Evolutionary conservation across 176 grass and related monocot species (phyloP).

Genomic region (Tillandsia leiboldiana): DNA sequence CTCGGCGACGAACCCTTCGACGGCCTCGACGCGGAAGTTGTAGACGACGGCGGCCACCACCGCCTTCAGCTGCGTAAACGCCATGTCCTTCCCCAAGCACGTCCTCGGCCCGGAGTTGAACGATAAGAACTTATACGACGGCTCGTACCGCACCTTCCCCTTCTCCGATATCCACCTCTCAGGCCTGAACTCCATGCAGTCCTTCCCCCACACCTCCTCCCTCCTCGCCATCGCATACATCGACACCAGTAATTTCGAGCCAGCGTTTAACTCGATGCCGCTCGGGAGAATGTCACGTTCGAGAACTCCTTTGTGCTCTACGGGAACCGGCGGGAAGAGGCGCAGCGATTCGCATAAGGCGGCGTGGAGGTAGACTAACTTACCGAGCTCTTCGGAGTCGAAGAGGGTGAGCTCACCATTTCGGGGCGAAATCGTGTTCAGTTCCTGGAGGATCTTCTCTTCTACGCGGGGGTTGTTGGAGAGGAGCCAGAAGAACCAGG

Average conservation of each 20-base stretch:
- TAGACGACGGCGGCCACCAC: conserved; percentile 41
- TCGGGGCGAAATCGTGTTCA: conserved; percentile 16
- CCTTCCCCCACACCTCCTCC: conserved; percentile 69
- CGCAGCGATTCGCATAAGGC: conserved; percentile 60
- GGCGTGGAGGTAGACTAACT: conserved; percentile 56
- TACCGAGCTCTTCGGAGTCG: conserved; percentile 34
- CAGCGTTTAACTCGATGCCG: conserved; percentile 31
- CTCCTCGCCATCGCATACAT: conserved; percentile 62
- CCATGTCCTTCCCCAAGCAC: conserved; percentile 82
- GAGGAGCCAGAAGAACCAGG: conserved; percentile 77
- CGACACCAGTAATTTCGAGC: conserved; percentile 47
- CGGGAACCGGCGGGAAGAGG: conserved; percentile 65
- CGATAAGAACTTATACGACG: conserved; percentile 73
- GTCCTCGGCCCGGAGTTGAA: conserved; percentile 77
- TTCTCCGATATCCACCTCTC: conserved; percentile 57
- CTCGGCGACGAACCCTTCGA: conserved; percentile 41
- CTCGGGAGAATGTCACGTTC: conserved; percentile 56
- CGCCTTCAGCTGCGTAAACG: conserved; percentile 67
- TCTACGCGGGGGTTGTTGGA: conserved; percentile 46
- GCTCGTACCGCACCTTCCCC: conserved; percentile 51
- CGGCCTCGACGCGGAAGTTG: conserved; percentile 50
- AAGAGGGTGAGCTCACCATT: conserved; percentile 26
- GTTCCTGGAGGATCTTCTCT: conserved; percentile 46
- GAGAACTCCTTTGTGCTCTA: conserved; percentile 64
- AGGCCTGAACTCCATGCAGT: conserved; percentile 62